Conservation (phyloP, 805 yeast genomes). For the Brettanomyces anomalus region DNA sequence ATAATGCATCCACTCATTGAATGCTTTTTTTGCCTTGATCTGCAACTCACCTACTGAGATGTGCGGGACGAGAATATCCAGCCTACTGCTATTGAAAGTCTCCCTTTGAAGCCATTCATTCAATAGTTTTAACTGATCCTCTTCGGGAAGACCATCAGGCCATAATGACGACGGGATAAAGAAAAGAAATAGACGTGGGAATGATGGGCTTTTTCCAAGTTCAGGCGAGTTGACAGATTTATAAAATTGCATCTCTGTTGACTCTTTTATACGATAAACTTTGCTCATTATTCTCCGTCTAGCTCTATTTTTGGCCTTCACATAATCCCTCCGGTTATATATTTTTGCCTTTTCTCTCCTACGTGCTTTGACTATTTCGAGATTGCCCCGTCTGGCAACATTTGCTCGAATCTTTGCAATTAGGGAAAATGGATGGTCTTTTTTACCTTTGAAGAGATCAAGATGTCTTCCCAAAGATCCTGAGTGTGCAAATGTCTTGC, state of each 20-base stretch:
- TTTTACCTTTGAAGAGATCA: slow-evolving; percentile 45
- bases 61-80: background rate
- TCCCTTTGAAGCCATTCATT: slow-evolving; percentile 15
- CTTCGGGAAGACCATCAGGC: slow-evolving; percentile 48
- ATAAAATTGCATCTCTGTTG: slow-evolving; percentile 28
- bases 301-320: slow-evolving; percentile 34
- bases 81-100: slow-evolving; percentile 6
- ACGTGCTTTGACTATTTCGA: slow-evolving; percentile 31
- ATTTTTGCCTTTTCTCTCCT: slow-evolving; percentile 31
- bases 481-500: slow-evolving; percentile 43
- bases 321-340: slow-evolving; percentile 39
- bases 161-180: slow-evolving; percentile 36
- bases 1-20: slow-evolving; percentile 35
- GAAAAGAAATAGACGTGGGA: slow-evolving; percentile 39
- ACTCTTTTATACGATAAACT: slow-evolving; percentile 30
- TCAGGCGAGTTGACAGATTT: slow-evolving; percentile 28
- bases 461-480: slow-evolving; percentile 55
- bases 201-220: slow-evolving; percentile 36
- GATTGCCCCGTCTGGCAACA: slow-evolving; percentile 45
- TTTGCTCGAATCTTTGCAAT: slow-evolving; percentile 37
- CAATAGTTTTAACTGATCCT: slow-evolving; percentile 32
- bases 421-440: slow-evolving; percentile 39
- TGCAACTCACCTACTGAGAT: background rate
- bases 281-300: slow-evolving; percentile 38
- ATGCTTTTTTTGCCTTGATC: slow-evolving; percentile 26